Evolutionary conservation across 345 rosid genomes (phyloP), one percentile per base, ranked within the genome.

Genomic region (Ceriops decandra): DNA sequence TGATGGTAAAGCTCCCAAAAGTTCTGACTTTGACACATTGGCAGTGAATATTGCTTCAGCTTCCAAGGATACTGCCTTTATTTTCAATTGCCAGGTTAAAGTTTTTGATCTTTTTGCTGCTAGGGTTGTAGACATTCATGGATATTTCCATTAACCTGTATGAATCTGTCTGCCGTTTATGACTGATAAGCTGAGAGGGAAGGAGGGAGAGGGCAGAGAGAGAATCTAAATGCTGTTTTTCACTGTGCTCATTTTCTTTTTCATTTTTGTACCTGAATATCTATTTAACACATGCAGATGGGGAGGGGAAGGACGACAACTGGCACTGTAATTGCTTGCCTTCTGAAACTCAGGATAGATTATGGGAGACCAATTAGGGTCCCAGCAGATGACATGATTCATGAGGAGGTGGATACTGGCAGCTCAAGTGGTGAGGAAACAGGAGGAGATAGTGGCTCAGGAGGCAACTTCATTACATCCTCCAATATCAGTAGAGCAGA

Each of bases 271-370:
- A 6, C 33, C 56, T 73, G 42, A 62, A 28, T 66, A 26, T 56
- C 53, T 47, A 60, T 69, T 60, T 62, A n/a, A 65, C 67, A 52
- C 62, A 74, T 64, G 52, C 83, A 93, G 97, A 95, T 95, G 96
- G 99, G 99, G 70, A 91, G 88, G 82, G 99, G 99, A 78, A 91
- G 99, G 83, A 95, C 99, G n/a, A 95, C 99, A 26, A 88, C 97
- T 60, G 99, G 97, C 65, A 91, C 99, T 68, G 99, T 91, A 60
- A 91, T 95, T 77, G 99, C 99, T 52, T 95, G 99, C 80, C 96
- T 95, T 78, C 81, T 95, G 67, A 88, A 91, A 80, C 96, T 88
- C 68, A 85, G 97, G 56, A 85, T 95, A 15, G 91, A 89, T 75
- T 72, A 81, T 77, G 99, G 97, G 60, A 88, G 93, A 76, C 99